Base-by-base conservation (phyloP, 2,329 filamentous ascomycete species). In the Pleurostoma richardsiae region DNA sequence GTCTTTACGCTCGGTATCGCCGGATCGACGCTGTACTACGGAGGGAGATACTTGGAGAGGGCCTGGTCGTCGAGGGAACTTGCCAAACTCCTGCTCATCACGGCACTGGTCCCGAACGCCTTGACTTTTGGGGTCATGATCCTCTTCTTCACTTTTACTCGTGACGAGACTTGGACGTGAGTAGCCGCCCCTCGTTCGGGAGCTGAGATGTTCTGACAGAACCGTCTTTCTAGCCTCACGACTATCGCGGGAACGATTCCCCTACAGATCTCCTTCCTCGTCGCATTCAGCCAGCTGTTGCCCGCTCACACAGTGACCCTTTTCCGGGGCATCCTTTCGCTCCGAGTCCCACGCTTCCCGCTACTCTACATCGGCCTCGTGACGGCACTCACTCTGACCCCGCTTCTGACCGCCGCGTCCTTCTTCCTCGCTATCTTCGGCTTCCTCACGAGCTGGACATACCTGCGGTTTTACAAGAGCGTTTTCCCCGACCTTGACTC, bases 231-330 rank as follows among this genome's bases (percentile, higher is more conserved):
- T 59, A 94, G 87, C 44, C 69, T 88, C 41, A 90, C 87, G 41
- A 85, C 88, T 53, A 88, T 97, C 61, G 88, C 88, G 56, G 94
- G 94, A 56, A 91, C 90, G 46, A 85, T 96, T 53, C 84, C 91
- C 11, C 76, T 96, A 48, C 92, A 96, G 67, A 90, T 94, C 41
- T 85, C 88, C 51, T 97, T 97, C 72, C 86, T 99, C 51, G 89
- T 97, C 58, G 89, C 92, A 46, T 96, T 97, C 70, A 97, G 95
- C 70, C 94, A 99, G 69, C 88, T 99, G 43, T 87, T 97, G 33
- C 94, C 94, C 27, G 91, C 96, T 52, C 94, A 99, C 67, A 99
- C 94, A 8, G 92, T 97, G 45, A 94, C 92, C 4, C 81, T 99
- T 49, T 92, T 96, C 72, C 86, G 87, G 54, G 90, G 90, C 53